A percentile compares a stretch with the other conserved stretches of the same genome.
Conservation (phyloP, 805 yeast species). For the Hanseniaspora occidentalis region DNA sequence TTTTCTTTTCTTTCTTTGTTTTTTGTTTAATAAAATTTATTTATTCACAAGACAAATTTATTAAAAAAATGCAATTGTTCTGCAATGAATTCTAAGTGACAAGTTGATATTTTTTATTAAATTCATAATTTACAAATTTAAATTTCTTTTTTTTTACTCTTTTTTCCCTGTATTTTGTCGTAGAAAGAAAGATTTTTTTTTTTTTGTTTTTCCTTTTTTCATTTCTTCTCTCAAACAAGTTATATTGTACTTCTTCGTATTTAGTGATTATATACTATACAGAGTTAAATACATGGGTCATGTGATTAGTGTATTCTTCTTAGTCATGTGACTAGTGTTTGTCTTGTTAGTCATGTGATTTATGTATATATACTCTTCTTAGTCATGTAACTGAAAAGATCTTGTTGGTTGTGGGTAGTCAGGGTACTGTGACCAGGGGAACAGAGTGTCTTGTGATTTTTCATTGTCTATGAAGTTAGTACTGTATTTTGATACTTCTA, state of each 20-base stretch:
- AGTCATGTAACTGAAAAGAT: not conserved
- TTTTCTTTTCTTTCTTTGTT: not conserved
- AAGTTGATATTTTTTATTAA: too few species aligned
- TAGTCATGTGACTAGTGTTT: not conserved
- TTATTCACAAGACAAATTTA: not conserved
- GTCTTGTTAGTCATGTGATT: too few species aligned
- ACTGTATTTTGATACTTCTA: too few species aligned
- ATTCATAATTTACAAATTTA: too few species aligned
- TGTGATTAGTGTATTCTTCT: too few species aligned
- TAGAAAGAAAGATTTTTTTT: not conserved
- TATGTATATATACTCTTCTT: too few species aligned
- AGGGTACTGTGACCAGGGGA: slow-evolving; percentile 3
- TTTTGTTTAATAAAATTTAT: not conserved
- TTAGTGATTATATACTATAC: too few species aligned
- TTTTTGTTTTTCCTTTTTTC: not conserved
- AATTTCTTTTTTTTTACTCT: not conserved
- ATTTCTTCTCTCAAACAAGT: too few species aligned
- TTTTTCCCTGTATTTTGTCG: not conserved
- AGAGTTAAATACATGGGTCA: too few species aligned
- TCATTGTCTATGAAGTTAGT: too few species aligned
- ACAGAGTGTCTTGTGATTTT: not conserved
- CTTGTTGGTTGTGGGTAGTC: slow-evolving; percentile 1
- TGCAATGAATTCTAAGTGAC: too few species aligned
- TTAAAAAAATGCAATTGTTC: not conserved
- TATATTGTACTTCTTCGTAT: too few species aligned